These are phyloP conservation scores for Fraxinus nigra DNA, from an alignment of 305 asterid species.

Conservation along the genomic window DNA sequence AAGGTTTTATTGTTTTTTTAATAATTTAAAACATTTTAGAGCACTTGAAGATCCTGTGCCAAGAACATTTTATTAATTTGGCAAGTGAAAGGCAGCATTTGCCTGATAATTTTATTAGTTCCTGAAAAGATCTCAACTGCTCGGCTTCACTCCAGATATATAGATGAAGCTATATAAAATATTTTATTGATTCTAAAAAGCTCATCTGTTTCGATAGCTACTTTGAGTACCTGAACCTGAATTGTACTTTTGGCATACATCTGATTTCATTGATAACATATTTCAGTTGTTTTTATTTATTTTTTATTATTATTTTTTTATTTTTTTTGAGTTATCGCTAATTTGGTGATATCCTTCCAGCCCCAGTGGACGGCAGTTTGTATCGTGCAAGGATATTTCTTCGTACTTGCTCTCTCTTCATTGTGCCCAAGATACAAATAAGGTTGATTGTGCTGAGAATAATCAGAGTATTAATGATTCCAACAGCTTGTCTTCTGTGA, in stretches of 20 bases:
- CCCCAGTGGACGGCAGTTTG: slow-evolving; percentile 85
- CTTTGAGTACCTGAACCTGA: background rate
- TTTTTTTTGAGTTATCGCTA: slow-evolving; percentile 18
- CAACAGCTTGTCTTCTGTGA: slow-evolving; percentile 31
- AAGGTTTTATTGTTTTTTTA: background rate
- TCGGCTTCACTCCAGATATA: background rate
- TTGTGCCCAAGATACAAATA: slow-evolving; percentile 43
- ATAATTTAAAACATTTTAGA: background rate
- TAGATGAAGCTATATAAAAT: background rate
- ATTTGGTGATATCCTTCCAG: slow-evolving; percentile 41
- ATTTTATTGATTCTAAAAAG: background rate
- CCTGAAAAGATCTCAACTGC: background rate
- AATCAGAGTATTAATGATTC: slow-evolving; percentile 26
- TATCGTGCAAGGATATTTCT: slow-evolving; percentile 74
- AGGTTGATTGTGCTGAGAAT: slow-evolving; percentile 23
- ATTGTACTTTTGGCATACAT: background rate
- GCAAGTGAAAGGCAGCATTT: background rate
- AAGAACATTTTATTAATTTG: background rate
- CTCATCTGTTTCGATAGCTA: background rate
- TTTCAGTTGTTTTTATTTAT: background rate
- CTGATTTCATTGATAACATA: background rate
- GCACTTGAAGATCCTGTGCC: background rate
- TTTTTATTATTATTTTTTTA: background rate
- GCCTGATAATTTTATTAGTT: background rate
- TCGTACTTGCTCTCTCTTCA: slow-evolving; percentile 62